phyloP scores from a whole-genome alignment of 176 grass and related monocot genomes.

The Zizania latifolia region DNA sequence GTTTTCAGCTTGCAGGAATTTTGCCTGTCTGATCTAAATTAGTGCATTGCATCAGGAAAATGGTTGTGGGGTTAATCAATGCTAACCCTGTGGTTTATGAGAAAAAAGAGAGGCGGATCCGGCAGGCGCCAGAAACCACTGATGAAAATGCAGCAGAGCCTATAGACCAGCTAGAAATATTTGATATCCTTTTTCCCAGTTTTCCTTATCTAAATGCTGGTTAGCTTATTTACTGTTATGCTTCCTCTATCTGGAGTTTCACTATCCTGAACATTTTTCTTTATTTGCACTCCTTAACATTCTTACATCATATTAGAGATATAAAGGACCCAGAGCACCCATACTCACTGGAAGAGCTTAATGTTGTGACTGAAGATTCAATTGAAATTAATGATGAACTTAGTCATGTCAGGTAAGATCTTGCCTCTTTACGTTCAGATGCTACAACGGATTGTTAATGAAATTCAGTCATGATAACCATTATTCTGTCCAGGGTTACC shows the following conservation, averaged over 20 bases:
- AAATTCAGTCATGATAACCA: not conserved
- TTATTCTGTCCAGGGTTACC: conserved; percentile 58
- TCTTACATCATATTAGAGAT: conserved; percentile 97
- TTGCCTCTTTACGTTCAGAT: not conserved
- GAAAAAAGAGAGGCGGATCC: conserved; percentile 56
- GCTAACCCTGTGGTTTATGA: conserved; percentile 77
- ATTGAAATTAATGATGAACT: conserved; percentile 58
- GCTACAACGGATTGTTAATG: not conserved
- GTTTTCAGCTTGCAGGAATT: conserved; percentile 22
- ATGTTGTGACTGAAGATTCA: conserved; percentile 80
- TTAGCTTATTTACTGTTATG: conserved; percentile 1
- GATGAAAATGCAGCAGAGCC: conserved; percentile 64
- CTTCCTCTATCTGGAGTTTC: not conserved
- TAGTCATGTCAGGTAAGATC: conserved; percentile 60
- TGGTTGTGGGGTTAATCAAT: conserved; percentile 81
- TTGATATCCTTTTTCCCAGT: conserved; percentile 71
- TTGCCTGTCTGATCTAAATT: not conserved
- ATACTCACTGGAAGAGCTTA: conserved; percentile 88
- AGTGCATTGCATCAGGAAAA: conserved; percentile 9
- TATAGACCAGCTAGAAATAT: conserved; percentile 90
- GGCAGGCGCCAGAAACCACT: conserved; percentile 28
- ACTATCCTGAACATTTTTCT: not conserved
- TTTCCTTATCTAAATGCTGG: not conserved
- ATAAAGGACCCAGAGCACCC: conserved; percentile 97
- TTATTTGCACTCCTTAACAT: conserved; percentile 47